Percentiles rank a stretch among this genome's conserved stretches.
Conservation (phyloP, 768 basidiomycete species). For the Crepidotus variabilis region DNA sequence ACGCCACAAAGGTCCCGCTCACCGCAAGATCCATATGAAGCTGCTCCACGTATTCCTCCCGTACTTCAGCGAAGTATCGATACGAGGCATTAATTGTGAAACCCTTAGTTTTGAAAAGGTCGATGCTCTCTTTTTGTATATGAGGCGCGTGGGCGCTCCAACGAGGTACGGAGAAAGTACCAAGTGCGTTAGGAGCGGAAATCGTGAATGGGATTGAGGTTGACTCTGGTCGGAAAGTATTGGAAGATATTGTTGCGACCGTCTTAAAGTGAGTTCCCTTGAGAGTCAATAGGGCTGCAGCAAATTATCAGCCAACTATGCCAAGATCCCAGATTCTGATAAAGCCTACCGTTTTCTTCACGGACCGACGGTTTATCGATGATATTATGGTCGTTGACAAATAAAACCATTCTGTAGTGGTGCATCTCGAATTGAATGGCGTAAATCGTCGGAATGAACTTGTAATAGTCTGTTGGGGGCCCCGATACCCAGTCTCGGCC, state of each 20-base stretch:
- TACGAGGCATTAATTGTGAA: constrained; percentile 69
- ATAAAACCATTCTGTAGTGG: constrained; percentile 75
- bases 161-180: constrained; percentile 70
- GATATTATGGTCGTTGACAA: constrained; percentile 95
- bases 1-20: constrained; percentile 12
- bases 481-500: constrained; percentile 89
- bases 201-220: constrained; percentile 64
- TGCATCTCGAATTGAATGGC: constrained; percentile 63
- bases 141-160: constrained; percentile 88
- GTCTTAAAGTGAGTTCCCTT: constrained; percentile 54
- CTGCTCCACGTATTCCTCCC: constrained; percentile 73
- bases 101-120: constrained; percentile 54
- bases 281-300: constrained; percentile 67
- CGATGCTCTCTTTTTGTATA: constrained; percentile 53
- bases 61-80: constrained; percentile 64
- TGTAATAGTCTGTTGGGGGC: constrained; percentile 72
- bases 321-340: background rate
- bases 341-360: constrained; percentile 75
- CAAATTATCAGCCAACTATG: background rate
- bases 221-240: constrained; percentile 67
- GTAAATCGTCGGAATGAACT: constrained; percentile 84
- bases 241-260: constrained; percentile 58
- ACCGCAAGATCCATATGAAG: constrained; percentile 67
- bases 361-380: constrained; percentile 80
- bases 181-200: constrained; percentile 51